Evolutionary conservation across 2,329 filamentous ascomycete genomes (phyloP), one percentile per base, ranked within the genome.

Genomic region (Pseudogymnoascus sp.): DNA sequence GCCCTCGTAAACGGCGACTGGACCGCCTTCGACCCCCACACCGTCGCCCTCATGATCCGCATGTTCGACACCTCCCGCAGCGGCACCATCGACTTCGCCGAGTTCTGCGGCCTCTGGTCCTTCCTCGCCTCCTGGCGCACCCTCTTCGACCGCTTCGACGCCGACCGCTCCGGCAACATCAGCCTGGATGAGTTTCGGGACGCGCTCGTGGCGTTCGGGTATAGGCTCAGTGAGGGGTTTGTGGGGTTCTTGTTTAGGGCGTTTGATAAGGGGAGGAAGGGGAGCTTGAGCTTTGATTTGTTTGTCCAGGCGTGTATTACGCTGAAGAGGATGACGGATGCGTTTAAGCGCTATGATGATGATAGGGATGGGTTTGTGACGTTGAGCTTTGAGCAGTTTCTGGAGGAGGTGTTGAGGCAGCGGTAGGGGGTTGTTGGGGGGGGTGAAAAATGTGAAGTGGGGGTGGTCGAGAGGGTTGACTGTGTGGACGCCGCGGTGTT

Each of bases 331-430:
- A 98, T 99, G 93, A 99, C 95, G 66, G 95, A 99, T 76, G 92
- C 96, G 28, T 99, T 99, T 76, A 99, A 99, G 83, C 93, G 93
- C 78, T 99, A 98, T 76, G 95, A 99, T 71, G 90, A 96, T 72
- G 95, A 99, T 76, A 85, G 95, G 45, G 95, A 98, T 77, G 95
- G 95, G 1, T 98, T 93, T 75, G 90, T 93, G 70, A 93, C 89
- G 3, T 77, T 93, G 63, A 90, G 88, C 74, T 93, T 93, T 71
- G 89, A 92, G 78, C 89, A 92, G 71, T 92, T 92, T 75, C 78
- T 92, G 73, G 87, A 86, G 39, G 88, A 86, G 77, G 86, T 86
- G 67, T 70, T 87, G 68, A 83, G 83, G 74, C 84, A 86, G 76
- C 86, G 76, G 75, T 86, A 51, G 45, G n/a, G 11, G 19, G 43